phyloP scores from a whole-genome alignment of 2,329 filamentous ascomycete genomes.

The Dactylellina leptospora region DNA sequence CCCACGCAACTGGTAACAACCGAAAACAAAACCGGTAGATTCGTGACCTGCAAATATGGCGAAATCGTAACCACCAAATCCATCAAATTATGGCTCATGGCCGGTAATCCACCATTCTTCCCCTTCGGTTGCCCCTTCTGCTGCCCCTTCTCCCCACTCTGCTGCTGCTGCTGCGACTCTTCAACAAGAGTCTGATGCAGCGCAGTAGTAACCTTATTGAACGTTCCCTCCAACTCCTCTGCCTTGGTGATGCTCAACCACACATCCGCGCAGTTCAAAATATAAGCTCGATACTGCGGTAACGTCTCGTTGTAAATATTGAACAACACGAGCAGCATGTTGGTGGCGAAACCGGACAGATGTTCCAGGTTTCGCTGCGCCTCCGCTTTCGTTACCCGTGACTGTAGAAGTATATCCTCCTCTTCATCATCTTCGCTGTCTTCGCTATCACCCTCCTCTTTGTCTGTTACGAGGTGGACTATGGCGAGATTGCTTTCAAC shows the following conservation, averaged over 20 bases:
- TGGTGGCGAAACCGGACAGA: conserved; percentile 79
- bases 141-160: conserved; percentile 60
- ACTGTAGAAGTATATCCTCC: conserved; percentile 75
- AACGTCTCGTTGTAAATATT: conserved; percentile 98
- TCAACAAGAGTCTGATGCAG: conserved; percentile 75
- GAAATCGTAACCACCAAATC: conserved; percentile 97
- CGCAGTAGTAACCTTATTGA: conserved; percentile 84
- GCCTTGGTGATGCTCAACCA: conserved; percentile 87
- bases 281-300: conserved; percentile 87
- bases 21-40: conserved; percentile 83
- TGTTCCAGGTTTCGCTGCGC: conserved; percentile 84
- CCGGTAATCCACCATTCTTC: conserved; percentile 80
- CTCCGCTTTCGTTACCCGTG: conserved; percentile 76
- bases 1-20: conserved; percentile 85
- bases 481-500: conserved; percentile 93
- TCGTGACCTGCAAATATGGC: conserved; percentile 86
- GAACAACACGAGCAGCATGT: conserved; percentile 95
- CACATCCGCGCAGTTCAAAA: conserved; percentile 92
- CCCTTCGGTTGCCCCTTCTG: conserved; percentile 66
- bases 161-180: conserved; percentile 54
- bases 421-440: conserved; percentile 62
- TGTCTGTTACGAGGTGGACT: conserved; percentile 64
- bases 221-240: conserved; percentile 83
- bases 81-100: conserved; percentile 93
- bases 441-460: conserved; percentile 57